These are phyloP conservation scores for Rachicladosporium sp. DNA, from an alignment of 2,329 filamentous ascomycete species.

Conservation along the genomic window DNA sequence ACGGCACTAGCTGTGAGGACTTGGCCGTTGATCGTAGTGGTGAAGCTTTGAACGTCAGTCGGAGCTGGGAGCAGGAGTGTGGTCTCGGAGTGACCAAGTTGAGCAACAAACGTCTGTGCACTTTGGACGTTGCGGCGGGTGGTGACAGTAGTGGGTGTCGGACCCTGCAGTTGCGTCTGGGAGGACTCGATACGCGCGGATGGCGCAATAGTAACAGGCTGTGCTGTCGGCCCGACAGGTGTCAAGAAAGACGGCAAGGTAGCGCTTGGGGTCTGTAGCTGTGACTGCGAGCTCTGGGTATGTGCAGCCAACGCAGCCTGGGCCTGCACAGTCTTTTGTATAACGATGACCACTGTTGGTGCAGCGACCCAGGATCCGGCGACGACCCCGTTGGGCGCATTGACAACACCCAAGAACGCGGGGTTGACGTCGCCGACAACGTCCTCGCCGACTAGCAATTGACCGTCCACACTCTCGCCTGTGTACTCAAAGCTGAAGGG, in stretches of 20 bases:
- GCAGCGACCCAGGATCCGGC: conserved; percentile 27
- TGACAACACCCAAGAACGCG: conserved; percentile 22
- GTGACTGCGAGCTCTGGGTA: conserved; percentile 4
- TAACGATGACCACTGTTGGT: conserved; percentile 31
- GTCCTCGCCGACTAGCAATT: conserved; percentile 10
- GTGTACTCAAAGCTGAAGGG: conserved; percentile 27
- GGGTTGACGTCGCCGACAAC: conserved; percentile 24
- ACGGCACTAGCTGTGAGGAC: conserved; percentile 10
- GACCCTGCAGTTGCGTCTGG: conserved; percentile 1
- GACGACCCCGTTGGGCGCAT: conserved; percentile 9
- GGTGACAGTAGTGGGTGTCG: background rate
- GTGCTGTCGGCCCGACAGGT: background rate
- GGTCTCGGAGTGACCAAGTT: conserved; percentile 14
- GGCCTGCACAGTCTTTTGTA: conserved; percentile 26
- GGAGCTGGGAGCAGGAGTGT: conserved; percentile 11
- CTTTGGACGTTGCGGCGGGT: background rate
- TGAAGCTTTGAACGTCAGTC: conserved; percentile 9
- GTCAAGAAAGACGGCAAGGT: conserved; percentile 12
- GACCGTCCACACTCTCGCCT: conserved; percentile 10
- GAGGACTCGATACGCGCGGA: conserved; percentile 3
- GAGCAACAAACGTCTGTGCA: conserved; percentile 9
- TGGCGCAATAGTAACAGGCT: background rate
- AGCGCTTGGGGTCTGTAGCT: conserved; percentile 13
- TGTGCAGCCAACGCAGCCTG: conserved; percentile 9
- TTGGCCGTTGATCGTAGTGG: conserved; percentile 9